A percentile compares a stretch with the other conserved stretches of the same genome.
These are phyloP conservation scores for Xylaria curta DNA, from an alignment of 495 filamentous ascomycete species.

Conservation along the genomic window DNA sequence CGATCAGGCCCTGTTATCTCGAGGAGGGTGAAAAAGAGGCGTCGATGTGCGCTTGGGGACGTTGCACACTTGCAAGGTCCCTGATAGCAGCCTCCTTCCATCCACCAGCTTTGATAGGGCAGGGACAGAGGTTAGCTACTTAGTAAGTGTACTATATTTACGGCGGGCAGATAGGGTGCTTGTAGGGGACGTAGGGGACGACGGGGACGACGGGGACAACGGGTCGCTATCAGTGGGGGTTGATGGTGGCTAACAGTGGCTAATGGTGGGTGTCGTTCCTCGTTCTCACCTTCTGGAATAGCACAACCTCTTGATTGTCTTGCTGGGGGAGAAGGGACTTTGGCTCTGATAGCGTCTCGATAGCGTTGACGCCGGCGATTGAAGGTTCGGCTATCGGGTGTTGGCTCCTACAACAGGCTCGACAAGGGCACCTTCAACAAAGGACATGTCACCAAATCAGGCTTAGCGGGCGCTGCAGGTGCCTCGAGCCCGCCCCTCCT, in stretches of 20 bases:
- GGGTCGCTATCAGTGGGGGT: conserved; percentile 3
- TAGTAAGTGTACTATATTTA: too few relatives aligned
- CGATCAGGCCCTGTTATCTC: conserved; percentile 6
- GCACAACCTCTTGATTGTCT: background rate
- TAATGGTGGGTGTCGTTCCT: conserved; percentile 4
- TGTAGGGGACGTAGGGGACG: background rate
- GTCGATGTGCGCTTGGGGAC: background rate
- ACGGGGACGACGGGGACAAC: background rate
- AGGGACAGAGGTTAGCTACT: background rate
- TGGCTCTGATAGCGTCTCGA: conserved; percentile 7
- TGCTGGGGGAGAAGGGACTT: background rate
- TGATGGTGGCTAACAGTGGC: background rate
- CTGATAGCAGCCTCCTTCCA: conserved; percentile 5
- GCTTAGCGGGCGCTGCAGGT: background rate
- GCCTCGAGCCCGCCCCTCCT: conserved; percentile 5
- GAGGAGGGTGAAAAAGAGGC: background rate
- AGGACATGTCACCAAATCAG: conserved; percentile 10
- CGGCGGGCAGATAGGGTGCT: conserved; percentile 1
- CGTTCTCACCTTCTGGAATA: conserved; percentile 17
- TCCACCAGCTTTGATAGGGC: background rate
- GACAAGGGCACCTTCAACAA: background rate
- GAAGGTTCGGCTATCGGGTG: conserved; percentile 19
- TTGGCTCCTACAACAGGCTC: background rate
- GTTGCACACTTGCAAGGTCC: conserved; percentile 6
- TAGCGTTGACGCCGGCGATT: background rate